A percentile compares a stretch with the other conserved stretches of the same genome.
Conservation (phyloP, 352 stramenopile genomes). For the Globisporangium lucens region DNA sequence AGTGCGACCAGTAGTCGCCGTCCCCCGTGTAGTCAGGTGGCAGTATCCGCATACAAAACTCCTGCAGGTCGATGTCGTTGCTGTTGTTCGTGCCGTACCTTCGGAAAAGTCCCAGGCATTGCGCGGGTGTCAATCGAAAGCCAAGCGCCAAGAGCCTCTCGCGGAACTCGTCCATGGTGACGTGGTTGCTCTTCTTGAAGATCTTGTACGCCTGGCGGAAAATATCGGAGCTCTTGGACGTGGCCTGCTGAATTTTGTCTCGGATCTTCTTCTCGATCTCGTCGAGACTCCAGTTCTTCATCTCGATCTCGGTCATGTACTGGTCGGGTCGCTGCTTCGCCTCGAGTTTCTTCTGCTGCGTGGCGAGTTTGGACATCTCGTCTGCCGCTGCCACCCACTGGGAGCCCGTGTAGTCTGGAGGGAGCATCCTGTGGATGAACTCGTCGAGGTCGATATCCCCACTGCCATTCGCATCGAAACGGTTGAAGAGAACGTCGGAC, state of each 20-base stretch:
- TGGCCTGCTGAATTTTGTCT: slow-evolving; percentile 80
- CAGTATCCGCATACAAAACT: slow-evolving; percentile 78
- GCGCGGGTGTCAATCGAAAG: slow-evolving; percentile 60
- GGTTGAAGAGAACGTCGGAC: slow-evolving; percentile 58
- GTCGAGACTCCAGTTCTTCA: slow-evolving; percentile 72
- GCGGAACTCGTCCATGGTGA: slow-evolving; percentile 73
- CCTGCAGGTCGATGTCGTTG: slow-evolving; percentile 76
- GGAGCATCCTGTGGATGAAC: slow-evolving; percentile 76
- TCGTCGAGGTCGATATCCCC: slow-evolving; percentile 79
- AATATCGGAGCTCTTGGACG: slow-evolving; percentile 73
- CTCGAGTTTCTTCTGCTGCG: slow-evolving; percentile 47
- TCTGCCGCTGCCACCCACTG: slow-evolving; percentile 79
- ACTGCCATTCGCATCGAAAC: slow-evolving; percentile 70
- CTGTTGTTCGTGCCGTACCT: slow-evolving; percentile 78
- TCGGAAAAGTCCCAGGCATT: slow-evolving; percentile 62
- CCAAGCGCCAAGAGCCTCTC: slow-evolving; percentile 65
- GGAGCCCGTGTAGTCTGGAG: slow-evolving; percentile 64
- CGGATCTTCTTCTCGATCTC: slow-evolving; percentile 75
- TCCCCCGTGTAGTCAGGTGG: slow-evolving; percentile 78
- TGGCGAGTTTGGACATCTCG: slow-evolving; percentile 60
- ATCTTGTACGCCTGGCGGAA: slow-evolving; percentile 81
- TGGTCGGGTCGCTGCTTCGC: slow-evolving; percentile 48
- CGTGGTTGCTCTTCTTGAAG: slow-evolving; percentile 73
- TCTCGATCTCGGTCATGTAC: slow-evolving; percentile 76
- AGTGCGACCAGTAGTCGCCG: slow-evolving; percentile 73